Evolutionary conservation across 73 alveolate genomes (phyloP).

Genomic region (Paramecium primaurelia): DNA sequence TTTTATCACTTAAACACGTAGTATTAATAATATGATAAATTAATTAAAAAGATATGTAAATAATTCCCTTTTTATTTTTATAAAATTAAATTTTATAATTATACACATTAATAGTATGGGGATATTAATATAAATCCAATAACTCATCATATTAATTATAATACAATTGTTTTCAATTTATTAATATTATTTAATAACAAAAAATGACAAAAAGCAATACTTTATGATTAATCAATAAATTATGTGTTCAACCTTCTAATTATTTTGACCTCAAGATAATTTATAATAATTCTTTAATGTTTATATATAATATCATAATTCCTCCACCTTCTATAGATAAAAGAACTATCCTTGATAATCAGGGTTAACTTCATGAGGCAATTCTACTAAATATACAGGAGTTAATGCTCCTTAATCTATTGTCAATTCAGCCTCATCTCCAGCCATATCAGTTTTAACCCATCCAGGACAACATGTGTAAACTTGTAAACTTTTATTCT

Average conservation of each 20-base stretch:
- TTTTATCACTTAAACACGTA: not conserved
- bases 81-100: not conserved
- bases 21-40: not conserved
- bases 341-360: slow-evolving; percentile 72
- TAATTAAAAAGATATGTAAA: not conserved
- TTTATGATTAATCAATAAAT: not conserved
- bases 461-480: slow-evolving; percentile 84
- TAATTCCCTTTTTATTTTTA: not conserved
- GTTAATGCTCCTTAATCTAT: slow-evolving; percentile 75
- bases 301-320: slow-evolving; percentile 5
- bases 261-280: not conserved
- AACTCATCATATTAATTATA: not conserved
- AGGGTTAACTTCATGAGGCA: slow-evolving; percentile 71
- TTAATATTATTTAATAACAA: not conserved
- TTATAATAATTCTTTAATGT: not conserved
- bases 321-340: slow-evolving; percentile 56
- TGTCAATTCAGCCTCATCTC: slow-evolving; percentile 70
- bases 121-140: not conserved
- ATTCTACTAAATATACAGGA: slow-evolving; percentile 70
- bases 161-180: not conserved
- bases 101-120: not conserved
- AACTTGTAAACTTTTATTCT: slow-evolving; percentile 62
- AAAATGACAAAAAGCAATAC: too few relatives aligned
- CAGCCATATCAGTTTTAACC: slow-evolving; percentile 85
- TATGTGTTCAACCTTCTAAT: not conserved